Base-by-base conservation (phyloP, 495 filamentous ascomycete genomes). In the Trichoderma gamsii region DNA sequence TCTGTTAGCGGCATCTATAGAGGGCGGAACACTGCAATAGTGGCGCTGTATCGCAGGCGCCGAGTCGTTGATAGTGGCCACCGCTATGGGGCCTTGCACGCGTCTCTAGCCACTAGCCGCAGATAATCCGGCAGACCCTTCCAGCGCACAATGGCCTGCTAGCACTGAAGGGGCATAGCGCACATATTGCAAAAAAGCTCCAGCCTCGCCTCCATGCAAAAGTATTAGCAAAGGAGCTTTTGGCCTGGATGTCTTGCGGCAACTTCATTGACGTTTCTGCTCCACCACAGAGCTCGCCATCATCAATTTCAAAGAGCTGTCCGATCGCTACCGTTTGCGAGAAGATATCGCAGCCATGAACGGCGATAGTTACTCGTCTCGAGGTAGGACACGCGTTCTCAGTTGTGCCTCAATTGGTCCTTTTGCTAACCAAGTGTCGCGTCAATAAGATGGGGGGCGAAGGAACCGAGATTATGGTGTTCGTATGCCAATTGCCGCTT, bases 351-450 rank as follows among this genome's bases (percentile, higher is more conserved):
- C 69, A 21, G 88, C 68, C 69, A 96, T 96, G 92, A 95, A 94
- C 89, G 90, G 90, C 74, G 91, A 95, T 76, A 88, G 81, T 73
- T 94, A 94, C 78, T 88, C 90, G 69, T 86, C 90, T 76, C 88
- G 91, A 88, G 90, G 89, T 89, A 81, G 78, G 81, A 73, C 43
- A 46, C 65, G 56, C 56, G 35, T 65, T 38, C 27, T 21, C 29
- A n/a, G 16, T 18, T 27, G 25, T 27, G 41, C 8, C 7, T 25
- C 35, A 43, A 21, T 65, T 44, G 63, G 69, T 66, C 67, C 64
- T 43, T 25, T 41, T 69, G 38, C 66, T 65, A 66, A 51, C 32
- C 66, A 49, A 68, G 70, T 73, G 69, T 16, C 11, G 32, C 69
- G 56, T 52, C 69, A 63, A 73, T 71, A 75, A 86, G 90, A 89